Evolutionary conservation across 257 asterid genomes (phyloP).

Genomic region (Craterostigma plantagineum): DNA sequence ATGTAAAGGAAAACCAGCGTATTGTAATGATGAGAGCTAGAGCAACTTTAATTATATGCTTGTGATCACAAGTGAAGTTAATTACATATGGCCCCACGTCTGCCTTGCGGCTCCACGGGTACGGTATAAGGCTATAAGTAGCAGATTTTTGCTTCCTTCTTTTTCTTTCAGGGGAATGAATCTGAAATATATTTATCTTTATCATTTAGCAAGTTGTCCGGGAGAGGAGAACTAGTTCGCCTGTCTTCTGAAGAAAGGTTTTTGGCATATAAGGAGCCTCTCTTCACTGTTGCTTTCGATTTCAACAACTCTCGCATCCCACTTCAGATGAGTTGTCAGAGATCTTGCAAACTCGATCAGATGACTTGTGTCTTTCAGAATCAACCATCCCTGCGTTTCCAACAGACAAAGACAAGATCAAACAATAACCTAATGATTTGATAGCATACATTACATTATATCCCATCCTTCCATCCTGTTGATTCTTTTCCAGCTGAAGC

Average conservation of each 20-base stretch:
- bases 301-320: constrained; percentile 96
- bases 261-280: constrained; percentile 90
- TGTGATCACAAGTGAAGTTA: neutral
- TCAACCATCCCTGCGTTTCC: constrained; percentile 79
- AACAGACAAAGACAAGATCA: constrained; percentile 9
- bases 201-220: neutral
- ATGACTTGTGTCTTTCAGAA: constrained; percentile 46
- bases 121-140: constrained; percentile 8
- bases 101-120: constrained; percentile 70
- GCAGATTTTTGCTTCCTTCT: constrained; percentile 11
- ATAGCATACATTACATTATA: neutral
- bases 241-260: constrained; percentile 62
- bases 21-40: too few relatives aligned
- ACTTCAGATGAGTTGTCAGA: constrained; percentile 57
- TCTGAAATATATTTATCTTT: constrained; percentile 15
- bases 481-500: neutral
- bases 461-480: too few relatives aligned
- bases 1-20: too few relatives aligned
- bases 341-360: constrained; percentile 70
- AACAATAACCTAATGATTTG: neutral
- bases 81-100: constrained; percentile 22
- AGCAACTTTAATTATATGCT: too few relatives aligned
- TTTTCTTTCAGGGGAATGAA: constrained; percentile 14
- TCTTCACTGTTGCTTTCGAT: constrained; percentile 71
- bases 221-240: constrained; percentile 22